phyloP scores from a whole-genome alignment of 225 moss, liverwort and hornwort genomes.

The Anthoceros angustus region DNA sequence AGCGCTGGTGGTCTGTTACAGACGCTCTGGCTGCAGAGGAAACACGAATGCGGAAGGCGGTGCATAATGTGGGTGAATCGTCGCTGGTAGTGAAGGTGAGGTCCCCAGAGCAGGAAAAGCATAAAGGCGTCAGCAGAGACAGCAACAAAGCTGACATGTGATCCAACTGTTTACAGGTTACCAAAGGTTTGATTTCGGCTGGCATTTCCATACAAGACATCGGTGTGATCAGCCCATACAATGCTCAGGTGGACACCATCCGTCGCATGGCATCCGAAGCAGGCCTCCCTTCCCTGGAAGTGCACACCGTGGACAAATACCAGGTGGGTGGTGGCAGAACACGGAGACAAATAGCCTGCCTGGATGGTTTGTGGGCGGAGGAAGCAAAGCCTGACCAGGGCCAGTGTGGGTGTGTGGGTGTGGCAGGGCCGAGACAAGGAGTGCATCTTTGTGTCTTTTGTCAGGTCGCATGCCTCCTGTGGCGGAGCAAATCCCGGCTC shows the following conservation, averaged over 20 bases:
- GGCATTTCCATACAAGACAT: slow-evolving; percentile 20
- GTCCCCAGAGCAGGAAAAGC: background rate
- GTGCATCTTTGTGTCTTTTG: slow-evolving; percentile 37
- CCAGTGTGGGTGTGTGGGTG: background rate
- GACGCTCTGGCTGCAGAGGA: slow-evolving; percentile 27
- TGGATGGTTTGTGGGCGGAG: background rate
- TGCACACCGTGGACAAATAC: slow-evolving; percentile 43
- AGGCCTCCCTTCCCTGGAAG: slow-evolving; percentile 25
- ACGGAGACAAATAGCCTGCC: background rate
- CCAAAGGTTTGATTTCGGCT: slow-evolving; percentile 14
- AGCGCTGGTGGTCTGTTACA: slow-evolving; percentile 7
- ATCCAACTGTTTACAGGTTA: slow-evolving; percentile 15
- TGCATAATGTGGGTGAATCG: slow-evolving; percentile 24
- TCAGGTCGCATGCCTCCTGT: slow-evolving; percentile 21
- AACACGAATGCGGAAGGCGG: slow-evolving; percentile 17
- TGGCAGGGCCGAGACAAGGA: slow-evolving; percentile 44
- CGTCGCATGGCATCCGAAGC: slow-evolving; percentile 14
- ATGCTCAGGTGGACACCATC: slow-evolving; percentile 36
- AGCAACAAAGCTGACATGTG: background rate
- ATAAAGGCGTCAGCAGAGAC: background rate
- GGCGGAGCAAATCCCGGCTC: slow-evolving; percentile 16
- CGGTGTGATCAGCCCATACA: slow-evolving; percentile 45
- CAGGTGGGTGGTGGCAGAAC: slow-evolving; percentile 14
- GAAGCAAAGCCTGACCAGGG: background rate
- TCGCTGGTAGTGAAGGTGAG: slow-evolving; percentile 22